Evolutionary conservation across 148 eudicot species (phyloP), one percentile per base, ranked within the genome.

Genomic region (Cornus suecica): DNA sequence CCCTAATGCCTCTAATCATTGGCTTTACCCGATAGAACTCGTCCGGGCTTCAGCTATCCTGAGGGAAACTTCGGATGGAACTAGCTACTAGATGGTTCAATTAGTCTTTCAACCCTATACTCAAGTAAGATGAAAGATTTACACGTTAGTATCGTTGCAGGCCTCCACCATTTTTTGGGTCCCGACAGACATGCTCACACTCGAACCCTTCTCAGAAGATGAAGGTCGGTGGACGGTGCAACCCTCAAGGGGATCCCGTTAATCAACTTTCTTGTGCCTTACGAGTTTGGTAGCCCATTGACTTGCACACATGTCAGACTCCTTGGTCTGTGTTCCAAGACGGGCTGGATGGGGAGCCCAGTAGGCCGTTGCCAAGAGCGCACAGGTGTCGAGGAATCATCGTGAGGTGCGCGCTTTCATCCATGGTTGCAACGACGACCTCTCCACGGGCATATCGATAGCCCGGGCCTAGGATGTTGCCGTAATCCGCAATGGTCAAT

Each of bases 281-380:
- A 68, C 73, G 76, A 71, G 82, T 85, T 80, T 83, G 80, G 79
- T 68, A 66, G 29, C 89, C 78, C 82, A 85, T 85, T 85, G 85
- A 85, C 85, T 85, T 80, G 79, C 84, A 85, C 84, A 83, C 86
- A 80, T 85, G 84, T 85, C 76, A 82, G 85, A 85, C 85, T 82
- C 83, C 85, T 80, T 85, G 85, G 85, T 85, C 81, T 69, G 75
- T 79, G 85, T 82, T 85, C 81, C 84, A 84, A 84, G 84, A 81
- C 80, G 79, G 71, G 87, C 79, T 77, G 77, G 77, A 80, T 83
- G 79, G 79, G 74, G 86, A 66, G 74, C 78, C 78, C 63, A n/a
- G n/a, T n/a, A n/a, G n/a, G n/a, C n/a, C n/a, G n/a, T n/a, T n/a
- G n/a, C n/a, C n/a, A n/a, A n/a, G n/a, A n/a, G n/a, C n/a, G n/a